Base-by-base conservation (phyloP, 495 filamentous ascomycete genomes). In the Hyaloscypha finlandica region DNA sequence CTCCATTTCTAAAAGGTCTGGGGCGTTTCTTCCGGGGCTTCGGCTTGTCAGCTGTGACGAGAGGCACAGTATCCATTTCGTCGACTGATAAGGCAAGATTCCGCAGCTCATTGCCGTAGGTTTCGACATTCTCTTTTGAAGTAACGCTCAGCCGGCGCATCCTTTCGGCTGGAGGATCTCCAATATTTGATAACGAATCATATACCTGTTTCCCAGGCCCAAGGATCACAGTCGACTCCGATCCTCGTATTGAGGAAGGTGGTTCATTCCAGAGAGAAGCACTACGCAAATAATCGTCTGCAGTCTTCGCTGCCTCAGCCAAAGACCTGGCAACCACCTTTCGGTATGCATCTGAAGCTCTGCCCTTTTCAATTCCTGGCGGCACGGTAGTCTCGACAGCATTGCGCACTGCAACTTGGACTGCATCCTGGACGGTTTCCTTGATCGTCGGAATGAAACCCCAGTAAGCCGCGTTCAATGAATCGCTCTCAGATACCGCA, bases 391-490 rank as follows among this genome's bases (percentile, higher is more conserved):
- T 48, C 42, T 73, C 68, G 11, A 73, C 64, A 14, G 65, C 71
- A 61, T 64, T 68, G 8, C 19, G 61, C 12, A 73, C 71, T 48
- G 68, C 71, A 37, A 52, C 39, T 25, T 68, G 62, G 2, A 73
- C 64, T 32, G 65, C 65, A 66, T 66, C 68, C 42, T 70, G 58
- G 12, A 72, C 67, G 8, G 68, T 63, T 29, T 70, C 71, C 35
- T 63, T 70, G 12, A 73, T 54, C 1, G 51, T 22, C 0, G 71
- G 71, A 35, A 66, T 62, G 63, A 70, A 73, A 1, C 71, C 68
- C 71, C 68, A 70, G 29, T 73, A 70, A 42, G 61, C 60, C 20
- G 62, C 65, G 59, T 72, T 68, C 16, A 66, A 22, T 25, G 59
- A 33, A 48, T 66, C 61, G 42, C 11, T 48, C 42, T 48, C 0